Conservation (phyloP, 2,329 filamentous ascomycete genomes). For the Colletotrichum destructivum region DNA sequence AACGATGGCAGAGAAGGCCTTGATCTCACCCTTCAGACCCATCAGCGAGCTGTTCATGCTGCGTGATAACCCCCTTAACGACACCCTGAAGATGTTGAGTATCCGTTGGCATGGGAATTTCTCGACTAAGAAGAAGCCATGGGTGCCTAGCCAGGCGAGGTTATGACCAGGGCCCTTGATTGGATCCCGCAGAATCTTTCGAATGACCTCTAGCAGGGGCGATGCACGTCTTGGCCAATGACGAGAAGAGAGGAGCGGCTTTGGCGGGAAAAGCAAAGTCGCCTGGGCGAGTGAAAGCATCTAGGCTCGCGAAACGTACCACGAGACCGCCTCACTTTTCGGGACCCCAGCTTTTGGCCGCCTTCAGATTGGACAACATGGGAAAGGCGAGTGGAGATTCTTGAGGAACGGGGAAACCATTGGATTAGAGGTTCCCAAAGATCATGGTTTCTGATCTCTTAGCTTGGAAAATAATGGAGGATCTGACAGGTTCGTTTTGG, state of each 20-base stretch:
- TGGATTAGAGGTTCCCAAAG: background rate
- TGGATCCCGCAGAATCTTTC: background rate
- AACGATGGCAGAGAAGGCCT: too few relatives aligned
- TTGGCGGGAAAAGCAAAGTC: background rate
- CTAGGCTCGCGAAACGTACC: background rate
- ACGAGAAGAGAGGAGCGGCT: too few relatives aligned
- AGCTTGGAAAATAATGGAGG: background rate
- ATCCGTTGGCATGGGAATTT: background rate
- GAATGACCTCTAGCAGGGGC: background rate
- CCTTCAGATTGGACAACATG: background rate
- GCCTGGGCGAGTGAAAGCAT: background rate
- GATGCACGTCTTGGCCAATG: background rate
- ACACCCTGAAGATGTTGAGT: background rate
- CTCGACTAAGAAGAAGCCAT: background rate
- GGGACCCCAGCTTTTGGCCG: background rate
- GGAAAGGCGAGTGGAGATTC: background rate
- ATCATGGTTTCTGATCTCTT: background rate
- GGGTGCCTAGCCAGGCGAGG: background rate
- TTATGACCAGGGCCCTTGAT: background rate
- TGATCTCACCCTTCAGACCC: too few relatives aligned
- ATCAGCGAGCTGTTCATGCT: too few relatives aligned
- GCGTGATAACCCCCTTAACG: background rate
- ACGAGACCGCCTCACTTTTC: constrained; percentile 2
- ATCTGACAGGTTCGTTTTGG: background rate
- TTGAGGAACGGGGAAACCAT: background rate